Conservation (phyloP, 192 early-diverging fungal genomes). For the Lobosporangium transversale region DNA sequence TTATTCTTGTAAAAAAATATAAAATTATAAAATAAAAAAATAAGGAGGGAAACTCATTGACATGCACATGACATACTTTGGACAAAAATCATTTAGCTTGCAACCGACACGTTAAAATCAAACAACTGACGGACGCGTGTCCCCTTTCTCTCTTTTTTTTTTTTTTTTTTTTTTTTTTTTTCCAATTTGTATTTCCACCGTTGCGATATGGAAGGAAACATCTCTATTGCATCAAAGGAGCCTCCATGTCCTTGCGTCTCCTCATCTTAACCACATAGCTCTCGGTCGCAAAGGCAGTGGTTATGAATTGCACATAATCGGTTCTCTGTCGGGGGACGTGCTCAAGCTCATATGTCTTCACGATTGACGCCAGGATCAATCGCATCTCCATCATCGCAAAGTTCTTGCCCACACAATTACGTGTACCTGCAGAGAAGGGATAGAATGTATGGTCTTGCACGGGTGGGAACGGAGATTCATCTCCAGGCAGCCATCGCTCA, state of each 20-base stretch:
- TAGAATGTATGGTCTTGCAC: constrained; percentile 53
- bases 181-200: background rate
- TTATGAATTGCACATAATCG: constrained; percentile 56
- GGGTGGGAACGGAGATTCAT: constrained; percentile 26
- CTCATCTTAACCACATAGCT: constrained; percentile 52
- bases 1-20: no score
- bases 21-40: no score
- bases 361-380: constrained; percentile 54
- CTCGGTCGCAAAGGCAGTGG: constrained; percentile 47
- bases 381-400: constrained; percentile 65
- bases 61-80: no score
- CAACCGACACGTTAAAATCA: no score
- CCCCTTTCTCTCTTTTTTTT: background rate
- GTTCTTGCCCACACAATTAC: constrained; percentile 63
- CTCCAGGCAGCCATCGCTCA: constrained; percentile 37
- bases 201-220: background rate
- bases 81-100: no score
- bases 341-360: constrained; percentile 56
- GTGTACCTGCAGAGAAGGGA: constrained; percentile 60
- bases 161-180: background rate
- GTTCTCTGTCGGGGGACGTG: constrained; percentile 48
- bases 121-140: no score
- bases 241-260: constrained; percentile 6
- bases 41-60: no score
- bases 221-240: background rate